phyloP scores from a whole-genome alignment of 1,139 yeast genomes.

The Zygotorulaspora mrakii region DNA sequence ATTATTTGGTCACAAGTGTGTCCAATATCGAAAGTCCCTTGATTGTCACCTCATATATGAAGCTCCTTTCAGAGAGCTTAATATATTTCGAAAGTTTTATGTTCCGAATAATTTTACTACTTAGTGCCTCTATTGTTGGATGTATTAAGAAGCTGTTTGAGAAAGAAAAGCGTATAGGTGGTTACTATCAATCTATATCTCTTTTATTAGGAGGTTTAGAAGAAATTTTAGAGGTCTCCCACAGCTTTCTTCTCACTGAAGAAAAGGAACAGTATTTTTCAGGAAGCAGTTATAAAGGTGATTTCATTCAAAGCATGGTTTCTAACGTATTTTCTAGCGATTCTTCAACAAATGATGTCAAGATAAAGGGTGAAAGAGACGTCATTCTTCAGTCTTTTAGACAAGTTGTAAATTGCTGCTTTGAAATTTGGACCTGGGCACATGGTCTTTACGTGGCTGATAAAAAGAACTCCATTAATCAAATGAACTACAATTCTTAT shows the following conservation, averaged over 20 bases:
- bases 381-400: conserved; percentile 61
- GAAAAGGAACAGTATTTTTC: conserved; percentile 30
- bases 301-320: conserved; percentile 36
- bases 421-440: conserved; percentile 71
- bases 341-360: conserved; percentile 54
- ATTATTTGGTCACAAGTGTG: conserved; percentile 35
- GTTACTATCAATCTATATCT: conserved; percentile 40
- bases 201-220: conserved; percentile 63
- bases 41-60: conserved; percentile 34
- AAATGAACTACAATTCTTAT: conserved; percentile 48
- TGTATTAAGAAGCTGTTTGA: conserved; percentile 27
- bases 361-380: conserved; percentile 52
- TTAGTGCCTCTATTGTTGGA: conserved; percentile 35
- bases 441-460: conserved; percentile 64
- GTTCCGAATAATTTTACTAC: conserved; percentile 34
- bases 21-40: conserved; percentile 32
- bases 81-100: conserved; percentile 32
- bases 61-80: conserved; percentile 35
- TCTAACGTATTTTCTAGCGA: conserved; percentile 87
- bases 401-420: conserved; percentile 53
- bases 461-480: conserved; percentile 34
- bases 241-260: conserved; percentile 46
- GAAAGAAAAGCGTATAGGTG: conserved; percentile 26
- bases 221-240: conserved; percentile 58
- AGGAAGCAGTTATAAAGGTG: conserved; percentile 25